phyloP scores from a whole-genome alignment of 495 filamentous ascomycete species.

The Penicillium goetzii region DNA sequence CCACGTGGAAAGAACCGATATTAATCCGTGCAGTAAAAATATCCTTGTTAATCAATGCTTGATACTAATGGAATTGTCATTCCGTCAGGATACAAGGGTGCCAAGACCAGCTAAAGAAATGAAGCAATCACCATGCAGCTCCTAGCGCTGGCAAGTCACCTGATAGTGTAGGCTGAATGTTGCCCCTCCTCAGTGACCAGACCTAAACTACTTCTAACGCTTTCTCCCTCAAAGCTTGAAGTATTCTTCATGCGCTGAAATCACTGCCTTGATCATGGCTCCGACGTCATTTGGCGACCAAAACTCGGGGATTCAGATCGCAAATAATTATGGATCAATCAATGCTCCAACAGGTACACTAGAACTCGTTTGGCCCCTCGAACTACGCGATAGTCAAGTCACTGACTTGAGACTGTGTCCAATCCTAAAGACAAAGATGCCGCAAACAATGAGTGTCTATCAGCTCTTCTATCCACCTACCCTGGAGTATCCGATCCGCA shows the following conservation, averaged over 20 bases:
- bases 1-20: too few species aligned
- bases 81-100: background rate
- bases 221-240: background rate
- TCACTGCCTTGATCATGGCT: background rate
- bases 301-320: background rate
- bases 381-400: too few species aligned
- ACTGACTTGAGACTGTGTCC: too few species aligned
- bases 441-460: background rate
- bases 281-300: background rate
- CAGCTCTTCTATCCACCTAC: background rate
- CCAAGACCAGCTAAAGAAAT: background rate
- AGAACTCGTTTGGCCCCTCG: too few species aligned
- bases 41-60: too few species aligned
- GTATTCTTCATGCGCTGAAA: background rate
- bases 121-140: conserved; percentile 1
- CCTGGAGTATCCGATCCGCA: background rate
- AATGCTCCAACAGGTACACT: background rate
- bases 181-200: background rate
- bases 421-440: too few species aligned
- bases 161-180: background rate
- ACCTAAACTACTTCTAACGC: background rate
- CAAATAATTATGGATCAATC: background rate
- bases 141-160: background rate
- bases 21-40: too few species aligned
- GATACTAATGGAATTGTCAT: too few species aligned